A percentile compares a stretch with the other conserved stretches of the same genome.
phyloP scores from a whole-genome alignment of 371 early-diverging fungal species.

The Mucor racemosus region DNA sequence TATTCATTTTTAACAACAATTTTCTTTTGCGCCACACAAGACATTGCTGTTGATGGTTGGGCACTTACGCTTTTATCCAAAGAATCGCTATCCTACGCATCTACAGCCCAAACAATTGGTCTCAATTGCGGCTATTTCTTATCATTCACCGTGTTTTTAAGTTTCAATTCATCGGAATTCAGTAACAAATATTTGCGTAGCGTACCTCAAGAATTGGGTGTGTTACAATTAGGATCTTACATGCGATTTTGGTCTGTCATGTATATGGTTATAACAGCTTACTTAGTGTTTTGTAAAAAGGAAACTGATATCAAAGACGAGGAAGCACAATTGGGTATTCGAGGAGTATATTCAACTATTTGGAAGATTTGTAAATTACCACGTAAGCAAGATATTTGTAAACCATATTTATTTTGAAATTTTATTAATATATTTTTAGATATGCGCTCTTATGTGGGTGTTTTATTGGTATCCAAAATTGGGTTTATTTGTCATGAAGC shows the following conservation, averaged over 20 bases:
- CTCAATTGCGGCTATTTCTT: slow-evolving; percentile 94
- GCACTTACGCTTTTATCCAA: slow-evolving; percentile 90
- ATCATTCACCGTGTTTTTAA: slow-evolving; percentile 95
- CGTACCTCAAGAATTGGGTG: slow-evolving; percentile 70
- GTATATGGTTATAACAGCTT: slow-evolving; percentile 85
- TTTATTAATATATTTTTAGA: slow-evolving; percentile 45
- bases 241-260: slow-evolving; percentile 91
- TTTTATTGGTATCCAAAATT: slow-evolving; percentile 87
- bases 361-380: slow-evolving; percentile 75
- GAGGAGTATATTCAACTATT: slow-evolving; percentile 67
- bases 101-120: slow-evolving; percentile 96
- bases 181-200: slow-evolving; percentile 90
- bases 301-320: slow-evolving; percentile 56
- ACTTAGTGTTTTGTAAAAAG: slow-evolving; percentile 78
- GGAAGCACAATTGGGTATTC: slow-evolving; percentile 60
- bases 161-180: slow-evolving; percentile 93
- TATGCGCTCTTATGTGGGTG: slow-evolving; percentile 81
- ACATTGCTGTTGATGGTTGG: slow-evolving; percentile 99
- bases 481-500: slow-evolving; percentile 96
- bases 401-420: background rate
- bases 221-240: slow-evolving; percentile 83
- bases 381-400: slow-evolving; percentile 45
- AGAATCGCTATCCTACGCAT: slow-evolving; percentile 88
- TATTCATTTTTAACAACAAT: slow-evolving; percentile 79
- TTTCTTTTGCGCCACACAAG: slow-evolving; percentile 96